Base-by-base conservation (phyloP, 2,329 filamentous ascomycete species). In the Pleomassaria siparia region DNA sequence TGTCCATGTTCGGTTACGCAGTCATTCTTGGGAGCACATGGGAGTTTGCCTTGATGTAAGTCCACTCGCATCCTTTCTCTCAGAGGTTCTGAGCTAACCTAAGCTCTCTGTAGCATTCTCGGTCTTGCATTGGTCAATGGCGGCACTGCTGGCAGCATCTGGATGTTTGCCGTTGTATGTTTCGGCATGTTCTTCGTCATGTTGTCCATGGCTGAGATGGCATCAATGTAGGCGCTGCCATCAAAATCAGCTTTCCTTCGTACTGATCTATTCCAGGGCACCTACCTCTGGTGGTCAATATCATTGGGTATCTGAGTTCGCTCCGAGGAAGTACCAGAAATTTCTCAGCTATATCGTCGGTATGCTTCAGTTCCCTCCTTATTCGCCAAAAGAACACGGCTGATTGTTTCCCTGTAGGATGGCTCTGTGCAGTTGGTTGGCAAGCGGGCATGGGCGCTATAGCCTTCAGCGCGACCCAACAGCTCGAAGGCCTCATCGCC, bases 401-500 rank as follows among this genome's bases (percentile, higher is more conserved):
- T 30, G 13, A 30, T 30, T 5, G 29, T 5, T 9, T 11, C 29
- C n/a, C 15, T 30, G 39, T 45, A 54, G 69, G 74, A 3, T 77
- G 74, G 74, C 72, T 74, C 53, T 68, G 65, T 1, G 71, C 73
- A 2, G 50, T 77, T 9, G 67, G 66, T 16, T 77, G 74, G 74
- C 72, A 74, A 46, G 69, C 70, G 5, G 62, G 54, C 46, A 63
- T 55, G 50, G 70, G 68, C 1, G 57, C 59, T 9, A 58, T 58
- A 12, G 58, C 56, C 5, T 72, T 63, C 43, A 50, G 66, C 1
- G 55, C 58, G 12, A 59, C 56, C 12, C 57, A 55, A 4, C 58
- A 66, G 40, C 60, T 68, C 16, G 59, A 67, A 51, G 66, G 66
- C 0, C 55, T 70, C 2, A 53, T 67, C 13, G 56, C 63, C 35